Conservation (phyloP, 768 basidiomycete species). For the Lactarius trivialis region DNA sequence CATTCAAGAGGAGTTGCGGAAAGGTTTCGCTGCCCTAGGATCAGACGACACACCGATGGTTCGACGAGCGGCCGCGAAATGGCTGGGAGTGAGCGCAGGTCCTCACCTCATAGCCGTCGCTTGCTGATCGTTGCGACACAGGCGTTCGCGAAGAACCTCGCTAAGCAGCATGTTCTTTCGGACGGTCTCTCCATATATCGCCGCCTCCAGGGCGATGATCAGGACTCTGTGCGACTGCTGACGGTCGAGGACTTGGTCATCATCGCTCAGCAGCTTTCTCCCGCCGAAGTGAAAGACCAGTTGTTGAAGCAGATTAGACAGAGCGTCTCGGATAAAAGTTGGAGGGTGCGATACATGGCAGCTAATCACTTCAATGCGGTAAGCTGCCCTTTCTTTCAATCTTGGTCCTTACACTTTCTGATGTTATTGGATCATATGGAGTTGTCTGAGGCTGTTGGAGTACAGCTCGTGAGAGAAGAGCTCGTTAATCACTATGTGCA, state of each 20-base stretch:
- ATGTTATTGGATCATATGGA: conserved; percentile 29
- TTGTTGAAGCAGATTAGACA: conserved; percentile 81
- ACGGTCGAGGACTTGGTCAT: conserved; percentile 95
- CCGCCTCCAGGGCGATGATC: conserved; percentile 90
- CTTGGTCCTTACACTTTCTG: background rate
- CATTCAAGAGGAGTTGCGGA: conserved; percentile 83
- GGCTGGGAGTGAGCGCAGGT: conserved; percentile 73
- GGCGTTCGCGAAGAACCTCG: conserved; percentile 74
- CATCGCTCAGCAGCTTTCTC: conserved; percentile 76
- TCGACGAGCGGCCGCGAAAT: conserved; percentile 89
- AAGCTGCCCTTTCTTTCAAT: conserved; percentile 21
- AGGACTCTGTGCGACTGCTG: conserved; percentile 92
- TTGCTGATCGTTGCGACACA: conserved; percentile 29
- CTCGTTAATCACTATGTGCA: conserved; percentile 89
- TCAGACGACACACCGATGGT: conserved; percentile 99
- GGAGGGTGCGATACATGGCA: conserved; percentile 98
- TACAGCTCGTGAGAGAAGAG: conserved; percentile 88
- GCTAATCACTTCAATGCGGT: conserved; percentile 97
- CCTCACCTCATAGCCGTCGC: background rate
- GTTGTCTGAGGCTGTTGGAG: conserved; percentile 88
- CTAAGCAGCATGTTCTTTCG: conserved; percentile 71
- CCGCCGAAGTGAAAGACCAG: conserved; percentile 88
- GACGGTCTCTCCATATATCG: conserved; percentile 92
- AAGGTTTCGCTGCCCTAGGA: conserved; percentile 73
- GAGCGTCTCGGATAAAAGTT: conserved; percentile 91